A percentile compares a stretch with the other conserved stretches of the same genome.
phyloP scores from a whole-genome alignment of 176 grass and related monocot genomes.

The Rhipidocladum racemiflorum region DNA sequence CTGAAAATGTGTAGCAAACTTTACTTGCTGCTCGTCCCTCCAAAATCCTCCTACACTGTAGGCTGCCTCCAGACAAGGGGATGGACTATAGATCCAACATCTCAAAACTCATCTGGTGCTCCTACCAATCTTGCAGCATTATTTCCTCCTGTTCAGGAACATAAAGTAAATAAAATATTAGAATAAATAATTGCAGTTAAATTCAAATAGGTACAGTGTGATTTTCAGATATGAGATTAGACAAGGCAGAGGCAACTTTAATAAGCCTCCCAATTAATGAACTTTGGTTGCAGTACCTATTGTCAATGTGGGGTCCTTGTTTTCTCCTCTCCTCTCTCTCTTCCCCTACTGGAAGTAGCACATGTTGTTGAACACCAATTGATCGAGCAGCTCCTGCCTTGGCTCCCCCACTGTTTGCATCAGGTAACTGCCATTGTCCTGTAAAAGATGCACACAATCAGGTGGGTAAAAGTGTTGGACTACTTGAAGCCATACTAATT shows the following conservation, averaged over 20 bases:
- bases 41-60: constrained; percentile 23
- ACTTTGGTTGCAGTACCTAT: constrained; percentile 46
- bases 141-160: constrained; percentile 40
- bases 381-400: constrained; percentile 70
- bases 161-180: neutral
- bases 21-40: constrained; percentile 27
- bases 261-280: constrained; percentile 39
- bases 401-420: constrained; percentile 64
- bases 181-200: neutral
- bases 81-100: constrained; percentile 66
- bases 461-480: constrained; percentile 29
- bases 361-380: constrained; percentile 69
- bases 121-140: constrained; percentile 50
- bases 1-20: constrained; percentile 35
- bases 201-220: neutral
- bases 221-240: constrained; percentile 13
- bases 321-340: constrained; percentile 9
- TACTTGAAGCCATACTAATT: constrained; percentile 20
- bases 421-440: constrained; percentile 60
- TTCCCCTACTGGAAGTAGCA: constrained; percentile 74
- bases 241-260: constrained; percentile 17
- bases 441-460: constrained; percentile 23
- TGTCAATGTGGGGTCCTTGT: constrained; percentile 51
- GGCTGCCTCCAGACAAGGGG: constrained; percentile 54
- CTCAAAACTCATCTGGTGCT: constrained; percentile 61